Evolutionary conservation across 768 basidiomycete genomes (phyloP).

Genomic region (Tremella yokohamensis): DNA sequence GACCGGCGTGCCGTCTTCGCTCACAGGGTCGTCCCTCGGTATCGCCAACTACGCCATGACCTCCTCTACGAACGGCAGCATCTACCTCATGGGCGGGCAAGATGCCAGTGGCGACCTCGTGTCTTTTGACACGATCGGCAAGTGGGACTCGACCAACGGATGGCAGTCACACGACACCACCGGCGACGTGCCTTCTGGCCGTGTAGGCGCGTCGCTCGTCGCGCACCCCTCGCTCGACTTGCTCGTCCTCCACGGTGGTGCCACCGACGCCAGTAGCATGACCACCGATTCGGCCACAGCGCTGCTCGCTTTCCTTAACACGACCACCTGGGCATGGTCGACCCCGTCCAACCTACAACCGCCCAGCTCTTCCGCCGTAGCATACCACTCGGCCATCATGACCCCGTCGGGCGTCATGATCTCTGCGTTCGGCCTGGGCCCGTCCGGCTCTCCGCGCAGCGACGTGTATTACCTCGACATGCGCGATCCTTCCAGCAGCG

Average conservation of each 20-base stretch:
- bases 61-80: conserved; percentile 21
- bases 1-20: conserved; percentile 25
- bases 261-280: conserved; percentile 12
- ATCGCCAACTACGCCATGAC: conserved; percentile 47
- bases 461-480: conserved; percentile 48
- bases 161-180: conserved; percentile 39
- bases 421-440: conserved; percentile 44
- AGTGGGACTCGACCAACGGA: conserved; percentile 32
- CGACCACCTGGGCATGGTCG: conserved; percentile 45
- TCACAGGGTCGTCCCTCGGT: conserved; percentile 35
- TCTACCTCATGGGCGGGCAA: conserved; percentile 45
- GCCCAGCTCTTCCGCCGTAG: conserved; percentile 35
- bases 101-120: conserved; percentile 39
- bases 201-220: conserved; percentile 45
- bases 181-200: conserved; percentile 41
- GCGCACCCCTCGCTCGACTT: conserved; percentile 45
- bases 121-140: conserved; percentile 32
- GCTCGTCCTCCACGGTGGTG: conserved; percentile 47
- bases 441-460: conserved; percentile 24
- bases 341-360: conserved; percentile 48
- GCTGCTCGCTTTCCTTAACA: conserved; percentile 45
- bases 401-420: conserved; percentile 49
- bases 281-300: conserved; percentile 30
- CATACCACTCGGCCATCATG: conserved; percentile 48
- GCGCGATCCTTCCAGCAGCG: conserved; percentile 30